phyloP scores from a whole-genome alignment of 352 stramenopile species.

The Pythium volutum region DNA sequence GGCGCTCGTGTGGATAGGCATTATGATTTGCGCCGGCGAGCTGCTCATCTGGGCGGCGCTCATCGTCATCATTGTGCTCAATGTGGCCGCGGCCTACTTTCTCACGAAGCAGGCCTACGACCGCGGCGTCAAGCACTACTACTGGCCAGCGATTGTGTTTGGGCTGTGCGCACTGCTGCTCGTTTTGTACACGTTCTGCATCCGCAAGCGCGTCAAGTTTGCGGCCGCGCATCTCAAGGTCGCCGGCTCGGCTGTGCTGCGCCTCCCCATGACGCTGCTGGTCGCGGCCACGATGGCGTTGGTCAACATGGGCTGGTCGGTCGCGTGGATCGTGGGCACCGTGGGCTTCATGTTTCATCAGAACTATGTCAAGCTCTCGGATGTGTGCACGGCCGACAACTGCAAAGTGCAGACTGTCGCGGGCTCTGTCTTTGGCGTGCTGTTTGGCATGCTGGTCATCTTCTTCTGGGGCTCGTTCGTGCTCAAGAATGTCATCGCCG shows the following conservation, averaged over 20 bases:
- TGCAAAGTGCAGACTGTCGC: slow-evolving; percentile 50
- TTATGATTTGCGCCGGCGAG: slow-evolving; percentile 55
- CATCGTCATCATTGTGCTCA: slow-evolving; percentile 44
- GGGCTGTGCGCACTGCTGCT: slow-evolving; percentile 32
- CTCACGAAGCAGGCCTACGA: slow-evolving; percentile 70
- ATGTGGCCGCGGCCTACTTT: slow-evolving; percentile 52
- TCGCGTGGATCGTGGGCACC: slow-evolving; percentile 83
- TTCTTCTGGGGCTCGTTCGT: slow-evolving; percentile 92
- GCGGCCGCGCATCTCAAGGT: slow-evolving; percentile 89
- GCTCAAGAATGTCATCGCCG: slow-evolving; percentile 86
- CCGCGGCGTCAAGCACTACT: slow-evolving; percentile 54
- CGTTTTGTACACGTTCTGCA: slow-evolving; percentile 60
- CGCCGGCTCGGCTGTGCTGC: slow-evolving; percentile 82
- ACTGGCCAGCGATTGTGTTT: slow-evolving; percentile 50
- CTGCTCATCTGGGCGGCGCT: slow-evolving; percentile 59
- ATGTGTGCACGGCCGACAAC: slow-evolving; percentile 40
- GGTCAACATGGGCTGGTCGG: slow-evolving; percentile 82
- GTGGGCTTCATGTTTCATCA: slow-evolving; percentile 82
- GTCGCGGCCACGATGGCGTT: slow-evolving; percentile 82
- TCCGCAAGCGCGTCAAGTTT: slow-evolving; percentile 90
- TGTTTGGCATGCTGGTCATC: slow-evolving; percentile 89
- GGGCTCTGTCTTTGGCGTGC: slow-evolving; percentile 54
- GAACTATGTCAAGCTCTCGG: slow-evolving; percentile 58
- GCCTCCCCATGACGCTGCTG: slow-evolving; percentile 78
- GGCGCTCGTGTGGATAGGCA: slow-evolving; percentile 68